Evolutionary conservation across 345 rosid genomes (phyloP).

Genomic region (Ceriops decandra): DNA sequence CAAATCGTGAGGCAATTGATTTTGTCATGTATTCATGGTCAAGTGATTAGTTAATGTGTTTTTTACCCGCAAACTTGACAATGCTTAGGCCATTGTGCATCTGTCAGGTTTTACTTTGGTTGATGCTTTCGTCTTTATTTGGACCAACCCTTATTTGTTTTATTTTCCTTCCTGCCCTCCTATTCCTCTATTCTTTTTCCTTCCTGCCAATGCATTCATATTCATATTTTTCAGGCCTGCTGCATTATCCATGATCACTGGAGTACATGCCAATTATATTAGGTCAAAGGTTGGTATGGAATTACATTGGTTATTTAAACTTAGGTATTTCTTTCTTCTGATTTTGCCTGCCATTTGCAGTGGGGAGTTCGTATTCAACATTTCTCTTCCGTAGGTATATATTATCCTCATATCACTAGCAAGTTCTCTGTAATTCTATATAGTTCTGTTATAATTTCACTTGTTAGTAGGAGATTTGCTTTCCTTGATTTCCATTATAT

Average conservation of each 20-base stretch:
- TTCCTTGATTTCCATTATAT: slow-evolving; percentile 3
- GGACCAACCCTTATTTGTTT: neutral
- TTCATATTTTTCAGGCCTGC: slow-evolving; percentile 41
- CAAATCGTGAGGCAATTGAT: neutral
- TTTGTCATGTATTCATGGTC: neutral
- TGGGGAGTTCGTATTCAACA: slow-evolving; percentile 51
- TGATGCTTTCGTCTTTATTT: slow-evolving; percentile 12
- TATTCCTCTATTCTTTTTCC: neutral
- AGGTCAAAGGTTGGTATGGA: slow-evolving; percentile 48
- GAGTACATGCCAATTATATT: slow-evolving; percentile 35
- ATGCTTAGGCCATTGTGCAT: neutral
- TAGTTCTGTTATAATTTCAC: neutral
- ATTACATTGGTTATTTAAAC: slow-evolving; percentile 2
- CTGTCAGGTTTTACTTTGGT: slow-evolving; percentile 1
- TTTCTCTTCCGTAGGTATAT: slow-evolving; percentile 78
- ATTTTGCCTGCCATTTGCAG: slow-evolving; percentile 39
- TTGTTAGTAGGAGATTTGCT: slow-evolving; percentile 4
- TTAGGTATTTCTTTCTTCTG: slow-evolving; percentile 16
- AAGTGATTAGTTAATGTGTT: neutral
- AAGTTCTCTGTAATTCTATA: neutral
- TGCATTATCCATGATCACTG: slow-evolving; percentile 29
- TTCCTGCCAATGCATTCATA: slow-evolving; percentile 6
- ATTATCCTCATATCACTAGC: slow-evolving; percentile 12
- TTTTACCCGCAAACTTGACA: neutral
- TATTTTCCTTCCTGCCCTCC: neutral